Evolutionary conservation across 306 rosid genomes (phyloP).

Genomic region (Lablab purpureus): DNA sequence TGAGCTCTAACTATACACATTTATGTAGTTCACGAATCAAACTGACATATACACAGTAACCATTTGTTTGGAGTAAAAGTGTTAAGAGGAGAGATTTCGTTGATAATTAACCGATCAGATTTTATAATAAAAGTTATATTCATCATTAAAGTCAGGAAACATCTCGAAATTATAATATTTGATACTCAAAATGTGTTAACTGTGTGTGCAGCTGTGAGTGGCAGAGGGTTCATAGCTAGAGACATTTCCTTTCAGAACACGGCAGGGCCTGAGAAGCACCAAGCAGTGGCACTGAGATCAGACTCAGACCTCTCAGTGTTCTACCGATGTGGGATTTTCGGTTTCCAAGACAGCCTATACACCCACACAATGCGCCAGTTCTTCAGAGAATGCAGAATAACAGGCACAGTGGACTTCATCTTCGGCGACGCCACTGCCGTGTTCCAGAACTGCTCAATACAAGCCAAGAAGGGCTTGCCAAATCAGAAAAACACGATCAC

Average conservation of each 20-base stretch:
- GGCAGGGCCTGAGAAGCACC: constrained; percentile 84
- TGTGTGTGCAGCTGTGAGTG: constrained; percentile 74
- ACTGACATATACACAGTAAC: no score
- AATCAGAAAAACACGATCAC: constrained; percentile 88
- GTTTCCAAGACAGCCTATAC: constrained; percentile 84
- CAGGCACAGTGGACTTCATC: constrained; percentile 85
- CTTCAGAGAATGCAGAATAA: constrained; percentile 75
- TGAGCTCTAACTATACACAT: no score
- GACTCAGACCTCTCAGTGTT: constrained; percentile 86
- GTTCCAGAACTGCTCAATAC: constrained; percentile 72
- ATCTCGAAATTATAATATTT: no score
- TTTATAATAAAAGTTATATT: no score
- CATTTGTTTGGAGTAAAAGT: no score
- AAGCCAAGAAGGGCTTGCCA: constrained; percentile 63
- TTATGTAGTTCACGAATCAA: no score
- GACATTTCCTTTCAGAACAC: constrained; percentile 82
- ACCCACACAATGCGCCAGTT: constrained; percentile 96
- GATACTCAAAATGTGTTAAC: no score
- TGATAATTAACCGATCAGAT: no score
- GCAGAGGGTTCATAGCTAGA: constrained; percentile 83
- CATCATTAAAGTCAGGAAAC: no score
- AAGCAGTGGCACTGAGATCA: constrained; percentile 91
- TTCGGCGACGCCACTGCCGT: constrained; percentile 81
- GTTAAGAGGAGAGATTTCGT: no score
- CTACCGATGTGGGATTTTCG: constrained; percentile 65